Base-by-base conservation (phyloP, 306 rosid genomes). In the Trichosanthes cucumerina region DNA sequence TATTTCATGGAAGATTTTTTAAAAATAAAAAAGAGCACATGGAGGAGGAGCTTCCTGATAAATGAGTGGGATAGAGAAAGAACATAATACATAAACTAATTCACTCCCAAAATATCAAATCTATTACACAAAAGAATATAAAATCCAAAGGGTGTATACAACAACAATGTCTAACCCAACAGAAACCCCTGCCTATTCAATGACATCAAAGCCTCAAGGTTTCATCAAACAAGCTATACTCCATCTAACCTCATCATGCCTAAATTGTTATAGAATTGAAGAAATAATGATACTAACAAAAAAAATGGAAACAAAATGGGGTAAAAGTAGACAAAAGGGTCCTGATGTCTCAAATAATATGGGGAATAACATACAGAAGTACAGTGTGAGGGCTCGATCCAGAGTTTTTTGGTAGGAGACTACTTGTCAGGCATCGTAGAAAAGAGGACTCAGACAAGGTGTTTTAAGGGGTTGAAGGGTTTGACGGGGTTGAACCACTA, bases 101-200 rank as follows among this genome's bases (percentile, higher is more conserved):
- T 14, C 58, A 72, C 77, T 24, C 57, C 4, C 23, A 46, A 72
- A 24, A 28, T 26, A 72, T 72, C 4, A 72, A 72, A 26, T 72
- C 7, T 47, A 72, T 46, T 72, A 24, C 77, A 72, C 59, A 72
- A 18, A 72, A 72, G 58, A 46, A 71, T 46, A 23, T 38, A 66
- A 66, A 39, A 19, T n/a, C 23, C 76, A 41, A 69, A 19, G 75
- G 33, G 19, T 41, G 26, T 69, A 41, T 21, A 69, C 75, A 69
- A 69, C 75, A 69, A 69, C 54, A 69, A 41, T 41, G 52, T 68
- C 50, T 66, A 66, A 66, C 7, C 75, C 36, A 69, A 43, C 33
- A 68, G 75, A 26, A 64, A 44, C 76, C 54, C 47, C 74, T 66
- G 50, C 49, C 49, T 16, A 65, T 19, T 41, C 75, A 68, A 19